Evolutionary conservation across 1,284 basidiomycete species (phyloP).

Genomic region (Amylostereum areolatum): DNA sequence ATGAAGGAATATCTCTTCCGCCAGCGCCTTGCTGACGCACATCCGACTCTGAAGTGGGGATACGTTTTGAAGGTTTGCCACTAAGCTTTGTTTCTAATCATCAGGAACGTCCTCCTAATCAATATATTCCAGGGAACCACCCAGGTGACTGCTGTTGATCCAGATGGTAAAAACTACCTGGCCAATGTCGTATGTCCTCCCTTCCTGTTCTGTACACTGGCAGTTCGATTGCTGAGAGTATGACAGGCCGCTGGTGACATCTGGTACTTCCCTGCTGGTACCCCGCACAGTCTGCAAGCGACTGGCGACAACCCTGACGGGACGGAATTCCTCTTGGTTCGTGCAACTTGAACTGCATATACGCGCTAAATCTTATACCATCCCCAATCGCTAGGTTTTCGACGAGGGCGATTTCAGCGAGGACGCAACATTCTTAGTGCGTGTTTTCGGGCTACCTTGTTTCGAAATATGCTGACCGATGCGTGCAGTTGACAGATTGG

Average conservation of each 20-base stretch:
- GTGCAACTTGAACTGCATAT: slow-evolving; percentile 13
- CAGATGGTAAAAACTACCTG: slow-evolving; percentile 57
- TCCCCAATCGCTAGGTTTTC: slow-evolving; percentile 40
- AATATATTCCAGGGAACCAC: slow-evolving; percentile 43
- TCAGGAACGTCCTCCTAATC: too few species aligned
- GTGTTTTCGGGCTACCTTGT: not conserved
- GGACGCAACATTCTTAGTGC: slow-evolving; percentile 61
- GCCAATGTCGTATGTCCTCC: slow-evolving; percentile 43
- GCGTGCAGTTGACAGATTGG: slow-evolving; percentile 55
- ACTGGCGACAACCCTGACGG: slow-evolving; percentile 50
- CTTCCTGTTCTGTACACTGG: not conserved
- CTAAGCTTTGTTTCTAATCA: too few species aligned
- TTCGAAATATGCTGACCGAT: slow-evolving; percentile 6
- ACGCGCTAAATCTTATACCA: not conserved
- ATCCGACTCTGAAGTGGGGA: slow-evolving; percentile 43
- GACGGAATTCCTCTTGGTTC: slow-evolving; percentile 64
- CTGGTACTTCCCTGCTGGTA: slow-evolving; percentile 68
- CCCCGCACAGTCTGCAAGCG: slow-evolving; percentile 54
- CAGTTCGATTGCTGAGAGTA: not conserved
- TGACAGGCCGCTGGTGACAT: slow-evolving; percentile 28
- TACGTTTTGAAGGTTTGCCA: slow-evolving; percentile 50
- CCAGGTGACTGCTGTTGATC: slow-evolving; percentile 57
- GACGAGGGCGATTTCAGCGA: slow-evolving; percentile 62
- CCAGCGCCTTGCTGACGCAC: slow-evolving; percentile 7
- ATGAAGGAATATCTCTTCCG: slow-evolving; percentile 10